Percentiles rank a stretch among this genome's conserved stretches.
phyloP scores from a whole-genome alignment of 768 basidiomycete species.

The Lentinus tigrinus region DNA sequence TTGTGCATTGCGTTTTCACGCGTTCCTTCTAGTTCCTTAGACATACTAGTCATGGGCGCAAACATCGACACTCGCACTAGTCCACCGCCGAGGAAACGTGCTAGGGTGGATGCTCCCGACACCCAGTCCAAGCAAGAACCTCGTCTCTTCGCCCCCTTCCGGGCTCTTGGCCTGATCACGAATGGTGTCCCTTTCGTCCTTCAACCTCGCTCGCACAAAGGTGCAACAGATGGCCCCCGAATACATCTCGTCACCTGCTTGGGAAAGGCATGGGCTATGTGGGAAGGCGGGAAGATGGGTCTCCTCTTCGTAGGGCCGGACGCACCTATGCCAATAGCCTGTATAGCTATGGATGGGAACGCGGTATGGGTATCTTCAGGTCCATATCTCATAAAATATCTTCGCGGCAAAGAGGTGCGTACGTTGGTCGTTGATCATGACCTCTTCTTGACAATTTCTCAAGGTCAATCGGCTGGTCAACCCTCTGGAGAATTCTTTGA shows the following conservation, averaged over 20 bases:
- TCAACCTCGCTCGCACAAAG: constrained; percentile 83
- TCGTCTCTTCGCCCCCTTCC: constrained; percentile 84
- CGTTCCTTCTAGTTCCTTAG: neutral
- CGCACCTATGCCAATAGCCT: constrained; percentile 66
- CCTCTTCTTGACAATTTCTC: neutral
- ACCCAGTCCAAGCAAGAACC: constrained; percentile 16
- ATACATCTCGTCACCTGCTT: constrained; percentile 85
- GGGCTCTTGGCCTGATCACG: constrained; percentile 92
- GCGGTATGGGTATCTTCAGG: constrained; percentile 83
- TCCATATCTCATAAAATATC: constrained; percentile 66
- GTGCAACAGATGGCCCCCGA: constrained; percentile 78
- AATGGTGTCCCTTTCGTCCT: constrained; percentile 88
- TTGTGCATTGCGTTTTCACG: neutral
- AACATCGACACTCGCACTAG: constrained; percentile 15
- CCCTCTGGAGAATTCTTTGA: constrained; percentile 58
- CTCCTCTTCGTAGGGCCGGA: constrained; percentile 97
- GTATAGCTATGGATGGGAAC: constrained; percentile 80
- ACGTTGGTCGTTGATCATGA: neutral
- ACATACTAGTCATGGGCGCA: neutral
- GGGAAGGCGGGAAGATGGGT: constrained; percentile 93
- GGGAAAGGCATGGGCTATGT: constrained; percentile 89
- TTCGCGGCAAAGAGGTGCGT: constrained; percentile 83
- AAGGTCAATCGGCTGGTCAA: constrained; percentile 62
- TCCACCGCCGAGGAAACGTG: constrained; percentile 52
- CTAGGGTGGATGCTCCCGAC: constrained; percentile 35